These are phyloP conservation scores for Xylaria sp. DNA, from an alignment of 2,329 filamentous ascomycete species.

Conservation along the genomic window DNA sequence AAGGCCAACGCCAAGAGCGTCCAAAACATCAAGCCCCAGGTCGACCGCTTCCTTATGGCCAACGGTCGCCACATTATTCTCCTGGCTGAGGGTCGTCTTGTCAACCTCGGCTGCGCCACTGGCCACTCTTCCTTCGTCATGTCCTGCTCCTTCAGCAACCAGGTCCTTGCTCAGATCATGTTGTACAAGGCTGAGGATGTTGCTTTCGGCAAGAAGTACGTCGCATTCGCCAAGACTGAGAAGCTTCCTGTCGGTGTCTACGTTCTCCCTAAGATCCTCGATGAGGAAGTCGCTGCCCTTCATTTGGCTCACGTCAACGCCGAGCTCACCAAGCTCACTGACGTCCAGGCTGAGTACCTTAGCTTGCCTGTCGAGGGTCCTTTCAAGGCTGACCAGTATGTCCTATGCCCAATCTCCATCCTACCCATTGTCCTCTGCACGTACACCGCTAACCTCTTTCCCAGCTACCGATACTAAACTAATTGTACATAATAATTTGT, in stretches of 20 bases:
- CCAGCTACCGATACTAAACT: slow-evolving; percentile 71
- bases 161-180: slow-evolving; percentile 99
- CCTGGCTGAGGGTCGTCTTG: slow-evolving; percentile 95
- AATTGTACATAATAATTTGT: slow-evolving; percentile 35
- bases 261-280: slow-evolving; percentile 97
- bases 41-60: slow-evolving; percentile 95
- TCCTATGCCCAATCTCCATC: slow-evolving; percentile 54
- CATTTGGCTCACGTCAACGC: slow-evolving; percentile 94
- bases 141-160: slow-evolving; percentile 99
- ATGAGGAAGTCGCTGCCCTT: slow-evolving; percentile 96
- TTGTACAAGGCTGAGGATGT: slow-evolving; percentile 91
- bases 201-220: slow-evolving; percentile 89
- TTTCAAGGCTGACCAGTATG: slow-evolving; percentile 93
- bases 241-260: slow-evolving; percentile 93
- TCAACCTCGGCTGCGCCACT: slow-evolving; percentile 99
- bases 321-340: slow-evolving; percentile 85
- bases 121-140: slow-evolving; percentile 99
- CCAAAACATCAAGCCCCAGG: slow-evolving; percentile 99
- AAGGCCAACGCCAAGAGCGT: slow-evolving; percentile 94
- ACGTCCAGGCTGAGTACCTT: slow-evolving; percentile 93
- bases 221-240: slow-evolving; percentile 91
- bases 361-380: slow-evolving; percentile 84
- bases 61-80: slow-evolving; percentile 97
- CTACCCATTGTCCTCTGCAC: background rate
- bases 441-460: slow-evolving; percentile 38